These are phyloP conservation scores for Carex scoparia DNA, from an alignment of 176 grass and related monocot species.

Conservation along the genomic window DNA sequence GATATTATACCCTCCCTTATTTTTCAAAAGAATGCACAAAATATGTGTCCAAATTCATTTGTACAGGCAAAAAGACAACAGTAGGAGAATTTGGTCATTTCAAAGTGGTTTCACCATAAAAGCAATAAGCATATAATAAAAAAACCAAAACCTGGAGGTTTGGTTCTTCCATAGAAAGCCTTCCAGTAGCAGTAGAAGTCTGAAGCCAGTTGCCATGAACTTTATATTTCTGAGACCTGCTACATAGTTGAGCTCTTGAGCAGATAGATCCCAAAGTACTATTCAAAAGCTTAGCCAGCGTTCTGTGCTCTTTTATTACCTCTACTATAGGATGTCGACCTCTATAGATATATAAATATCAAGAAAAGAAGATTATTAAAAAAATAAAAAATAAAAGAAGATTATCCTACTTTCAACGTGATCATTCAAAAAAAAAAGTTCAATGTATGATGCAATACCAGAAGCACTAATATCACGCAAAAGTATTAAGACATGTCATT, in stretches of 20 bases:
- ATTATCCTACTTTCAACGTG: not conserved
- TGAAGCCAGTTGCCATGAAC: constrained; percentile 97
- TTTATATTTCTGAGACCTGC: constrained; percentile 77
- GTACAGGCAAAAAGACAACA: not conserved
- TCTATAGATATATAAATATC: constrained; percentile 34
- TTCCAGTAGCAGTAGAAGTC: constrained; percentile 85
- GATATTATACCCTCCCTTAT: not conserved
- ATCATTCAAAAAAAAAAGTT: too few species aligned
- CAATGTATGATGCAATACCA: not conserved
- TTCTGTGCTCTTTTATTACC: constrained; percentile 91
- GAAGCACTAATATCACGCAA: not conserved
- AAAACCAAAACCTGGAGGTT: constrained; percentile 77
- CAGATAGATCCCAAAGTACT: constrained; percentile 77
- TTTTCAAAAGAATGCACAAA: not conserved
- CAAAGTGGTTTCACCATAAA: not conserved
- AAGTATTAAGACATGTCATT: not conserved
- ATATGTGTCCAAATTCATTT: not conserved
- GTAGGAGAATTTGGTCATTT: not conserved
- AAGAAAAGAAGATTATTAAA: not conserved
- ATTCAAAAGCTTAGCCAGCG: constrained; percentile 82
- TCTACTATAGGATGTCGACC: constrained; percentile 67
- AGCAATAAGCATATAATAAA: constrained; percentile 1
- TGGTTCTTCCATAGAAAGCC: constrained; percentile 95
- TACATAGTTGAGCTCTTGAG: constrained; percentile 63
- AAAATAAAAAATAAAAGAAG: not conserved